Evolutionary conservation across 495 filamentous ascomycete genomes (phyloP).

Genomic region (Penicillium bovifimosum): DNA sequence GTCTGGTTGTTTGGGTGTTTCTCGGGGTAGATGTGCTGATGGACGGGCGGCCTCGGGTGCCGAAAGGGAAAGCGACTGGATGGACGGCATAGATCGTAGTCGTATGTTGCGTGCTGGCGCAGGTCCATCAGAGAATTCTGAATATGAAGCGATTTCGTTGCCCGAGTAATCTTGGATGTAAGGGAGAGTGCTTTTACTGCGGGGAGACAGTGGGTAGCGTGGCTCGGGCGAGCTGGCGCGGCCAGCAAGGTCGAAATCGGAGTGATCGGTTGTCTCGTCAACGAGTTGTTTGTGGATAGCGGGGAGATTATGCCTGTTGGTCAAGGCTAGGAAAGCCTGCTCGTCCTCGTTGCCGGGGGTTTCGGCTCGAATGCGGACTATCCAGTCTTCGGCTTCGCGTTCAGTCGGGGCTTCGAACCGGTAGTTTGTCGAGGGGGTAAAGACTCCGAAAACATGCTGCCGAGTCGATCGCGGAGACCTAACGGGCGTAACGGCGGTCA

Average conservation of each 20-base stretch:
- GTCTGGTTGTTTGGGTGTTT: slow-evolving; percentile 51
- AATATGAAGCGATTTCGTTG: slow-evolving; percentile 81
- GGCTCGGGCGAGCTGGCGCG: slow-evolving; percentile 45
- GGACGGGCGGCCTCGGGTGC: slow-evolving; percentile 19
- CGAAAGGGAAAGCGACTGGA: slow-evolving; percentile 28
- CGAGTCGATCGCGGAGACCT: slow-evolving; percentile 80
- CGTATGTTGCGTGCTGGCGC: slow-evolving; percentile 21
- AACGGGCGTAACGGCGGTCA: slow-evolving; percentile 83
- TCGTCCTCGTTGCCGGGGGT: slow-evolving; percentile 83
- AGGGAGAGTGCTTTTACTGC: slow-evolving; percentile 28
- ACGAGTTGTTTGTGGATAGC: slow-evolving; percentile 32
- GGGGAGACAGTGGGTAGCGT: slow-evolving; percentile 28
- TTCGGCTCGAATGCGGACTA: slow-evolving; percentile 70
- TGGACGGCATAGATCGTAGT: slow-evolving; percentile 31
- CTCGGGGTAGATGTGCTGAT: slow-evolving; percentile 30
- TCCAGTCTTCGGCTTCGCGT: slow-evolving; percentile 82
- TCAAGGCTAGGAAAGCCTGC: slow-evolving; percentile 58
- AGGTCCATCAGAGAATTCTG: slow-evolving; percentile 77
- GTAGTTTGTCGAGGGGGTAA: slow-evolving; percentile 85
- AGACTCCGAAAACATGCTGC: slow-evolving; percentile 84
- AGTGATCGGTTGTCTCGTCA: slow-evolving; percentile 45
- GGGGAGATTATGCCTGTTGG: slow-evolving; percentile 41
- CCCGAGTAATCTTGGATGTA: slow-evolving; percentile 75
- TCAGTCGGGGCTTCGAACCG: slow-evolving; percentile 72
- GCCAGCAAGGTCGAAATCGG: slow-evolving; percentile 29